Evolutionary conservation across 495 filamentous ascomycete genomes (phyloP), one percentile per base, ranked within the genome.

Genomic region (Neurospora sp.): DNA sequence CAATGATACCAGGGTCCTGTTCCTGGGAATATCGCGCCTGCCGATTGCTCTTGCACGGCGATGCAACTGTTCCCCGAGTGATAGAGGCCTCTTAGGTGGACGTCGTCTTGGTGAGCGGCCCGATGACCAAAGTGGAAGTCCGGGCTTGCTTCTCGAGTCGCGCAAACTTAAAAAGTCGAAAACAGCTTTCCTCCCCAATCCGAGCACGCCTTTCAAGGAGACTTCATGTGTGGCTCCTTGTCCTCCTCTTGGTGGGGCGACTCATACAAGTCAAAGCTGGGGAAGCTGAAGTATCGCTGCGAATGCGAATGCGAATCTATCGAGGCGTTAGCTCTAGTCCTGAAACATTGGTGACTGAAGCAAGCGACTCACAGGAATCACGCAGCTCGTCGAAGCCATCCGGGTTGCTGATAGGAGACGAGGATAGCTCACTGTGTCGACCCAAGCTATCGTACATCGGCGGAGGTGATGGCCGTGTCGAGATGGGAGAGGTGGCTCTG

Each of bases 201-300:
- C 54, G 27, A 66, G 27, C 54, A 35, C 14, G 14, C 54, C 54
- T 66, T 35, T 79, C 77, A 81, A 48, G 78, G 78, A 31, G 78
- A 77, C 79, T 81, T 81, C 38, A 72, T 59, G 5, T 76, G 75
- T 18, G 46, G 31, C 39, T 76, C 77, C 72, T 81, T 78, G n/a
- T 80, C 75, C 27, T 85, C 82, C 11, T 82, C 80, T 59, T 80
- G 76, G 69, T 82, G 81, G 70, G 77, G 80, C 16, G 77, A 80
- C 44, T 84, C 83, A 79, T 84, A 86, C 66, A 81, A 77, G 70
- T 89, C 87, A 75, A 88, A 88, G 80, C 84, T 88, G 20, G 87
- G 87, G 77, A 89, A 89, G 82, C 86, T 88, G 72, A 87, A 86
- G 74, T 89, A 89, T 69, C 84, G 82, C 14, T 78, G 84, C 10